These are phyloP conservation scores for Leucocoprinus birnbaumii DNA, from an alignment of 768 basidiomycete species.

Conservation along the genomic window DNA sequence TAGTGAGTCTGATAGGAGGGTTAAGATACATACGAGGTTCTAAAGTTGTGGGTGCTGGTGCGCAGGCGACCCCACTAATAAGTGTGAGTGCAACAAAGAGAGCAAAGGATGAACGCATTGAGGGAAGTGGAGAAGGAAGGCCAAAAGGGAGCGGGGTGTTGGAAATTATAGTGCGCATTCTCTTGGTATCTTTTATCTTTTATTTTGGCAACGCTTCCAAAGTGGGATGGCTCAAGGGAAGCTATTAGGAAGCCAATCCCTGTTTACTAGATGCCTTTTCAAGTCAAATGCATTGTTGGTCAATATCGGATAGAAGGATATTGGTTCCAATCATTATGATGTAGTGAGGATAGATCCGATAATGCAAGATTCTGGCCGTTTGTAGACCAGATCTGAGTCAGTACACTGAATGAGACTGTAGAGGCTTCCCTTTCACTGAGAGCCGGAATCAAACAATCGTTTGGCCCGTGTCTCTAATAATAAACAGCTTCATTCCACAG, in stretches of 20 bases:
- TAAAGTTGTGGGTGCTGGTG: background rate
- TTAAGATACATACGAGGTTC: background rate
- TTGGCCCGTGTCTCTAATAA: background rate
- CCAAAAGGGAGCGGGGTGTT: background rate
- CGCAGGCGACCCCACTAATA: background rate
- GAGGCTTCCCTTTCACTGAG: constrained; percentile 2
- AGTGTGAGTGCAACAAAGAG: background rate
- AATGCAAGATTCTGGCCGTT: background rate
- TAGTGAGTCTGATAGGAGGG: background rate
- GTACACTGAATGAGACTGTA: background rate
- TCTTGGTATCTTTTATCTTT: background rate
- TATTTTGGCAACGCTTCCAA: background rate
- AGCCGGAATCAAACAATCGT: constrained; percentile 1
- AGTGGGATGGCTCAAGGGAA: background rate
- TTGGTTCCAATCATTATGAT: constrained; percentile 9
- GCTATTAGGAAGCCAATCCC: constrained; percentile 1
- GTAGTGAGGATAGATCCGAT: background rate
- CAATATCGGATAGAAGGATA: background rate
- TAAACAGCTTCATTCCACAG: background rate
- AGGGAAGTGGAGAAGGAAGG: background rate
- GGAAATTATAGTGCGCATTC: no score
- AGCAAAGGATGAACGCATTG: constrained; percentile 1
- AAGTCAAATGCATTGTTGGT: background rate
- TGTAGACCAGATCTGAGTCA: no score
- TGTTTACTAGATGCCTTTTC: no score